These are phyloP conservation scores for Oehlia diaphana DNA, from an alignment of 192 early-diverging fungal genomes.

Conservation along the genomic window DNA sequence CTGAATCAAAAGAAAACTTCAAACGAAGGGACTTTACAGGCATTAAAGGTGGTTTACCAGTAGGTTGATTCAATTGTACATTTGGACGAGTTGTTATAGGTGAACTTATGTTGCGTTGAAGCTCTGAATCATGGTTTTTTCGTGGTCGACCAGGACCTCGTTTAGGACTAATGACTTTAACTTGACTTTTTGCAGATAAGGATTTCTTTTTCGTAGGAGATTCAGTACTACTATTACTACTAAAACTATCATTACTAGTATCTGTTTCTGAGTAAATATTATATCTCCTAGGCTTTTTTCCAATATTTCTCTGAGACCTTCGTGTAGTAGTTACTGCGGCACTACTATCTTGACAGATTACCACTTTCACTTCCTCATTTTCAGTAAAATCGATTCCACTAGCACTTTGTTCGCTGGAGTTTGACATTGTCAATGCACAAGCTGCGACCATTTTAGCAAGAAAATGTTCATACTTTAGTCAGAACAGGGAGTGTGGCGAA, in stretches of 20 bases:
- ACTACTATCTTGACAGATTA: neutral
- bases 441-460: neutral
- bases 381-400: neutral
- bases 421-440: neutral
- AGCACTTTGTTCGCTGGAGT: neutral
- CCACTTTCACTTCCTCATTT: neutral
- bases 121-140: slow-evolving; percentile 6
- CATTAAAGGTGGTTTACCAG: neutral
- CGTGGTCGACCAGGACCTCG: slow-evolving; percentile 41
- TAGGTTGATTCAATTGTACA: neutral
- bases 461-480: neutral
- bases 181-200: neutral
- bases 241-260: neutral
- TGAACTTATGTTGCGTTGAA: neutral
- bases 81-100: slow-evolving; percentile 3
- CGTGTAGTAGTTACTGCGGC: slow-evolving; percentile 6
- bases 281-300: neutral
- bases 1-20: neutral
- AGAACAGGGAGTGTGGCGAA: neutral
- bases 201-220: neutral
- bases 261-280: neutral
- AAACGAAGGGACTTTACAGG: neutral
- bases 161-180: slow-evolving; percentile 1
- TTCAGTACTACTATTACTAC: neutral
- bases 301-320: neutral